Conservation (phyloP, 1,284 basidiomycete species). For the Ceratobasidium sp. region DNA sequence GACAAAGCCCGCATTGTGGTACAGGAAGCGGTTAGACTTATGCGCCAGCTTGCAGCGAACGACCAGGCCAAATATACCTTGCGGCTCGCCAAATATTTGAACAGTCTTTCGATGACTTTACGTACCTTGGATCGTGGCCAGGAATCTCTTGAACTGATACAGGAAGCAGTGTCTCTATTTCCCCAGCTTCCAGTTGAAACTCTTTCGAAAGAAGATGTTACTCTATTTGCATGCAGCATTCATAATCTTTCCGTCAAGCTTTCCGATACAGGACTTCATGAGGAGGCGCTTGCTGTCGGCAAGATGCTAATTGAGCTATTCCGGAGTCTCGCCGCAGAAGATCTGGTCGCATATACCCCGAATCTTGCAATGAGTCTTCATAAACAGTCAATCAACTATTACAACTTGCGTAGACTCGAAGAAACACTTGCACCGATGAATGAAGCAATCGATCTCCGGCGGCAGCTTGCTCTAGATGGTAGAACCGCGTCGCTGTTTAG, state of each 20-base stretch:
- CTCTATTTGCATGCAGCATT: neutral
- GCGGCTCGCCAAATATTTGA: neutral
- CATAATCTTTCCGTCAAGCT: neutral
- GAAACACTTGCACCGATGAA: too few species aligned
- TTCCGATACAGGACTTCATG: neutral
- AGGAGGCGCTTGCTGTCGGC: neutral
- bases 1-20: neutral
- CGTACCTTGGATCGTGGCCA: neutral
- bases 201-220: neutral
- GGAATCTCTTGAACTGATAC: neutral
- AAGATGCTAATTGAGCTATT: neutral
- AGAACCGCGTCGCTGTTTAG: too few species aligned
- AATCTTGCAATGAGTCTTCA: too few species aligned
- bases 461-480: too few species aligned
- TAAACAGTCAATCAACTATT: too few species aligned
- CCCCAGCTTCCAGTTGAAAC: neutral
- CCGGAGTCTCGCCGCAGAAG: too few species aligned
- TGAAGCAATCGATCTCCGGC: too few species aligned
- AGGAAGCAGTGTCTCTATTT: neutral
- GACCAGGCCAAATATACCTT: neutral
- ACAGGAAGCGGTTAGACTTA: neutral
- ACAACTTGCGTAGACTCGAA: too few species aligned
- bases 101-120: neutral
- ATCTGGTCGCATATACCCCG: too few species aligned
- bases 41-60: neutral